These are phyloP conservation scores for Ustilago tritici DNA, from an alignment of 1,284 basidiomycete genomes.

Conservation along the genomic window DNA sequence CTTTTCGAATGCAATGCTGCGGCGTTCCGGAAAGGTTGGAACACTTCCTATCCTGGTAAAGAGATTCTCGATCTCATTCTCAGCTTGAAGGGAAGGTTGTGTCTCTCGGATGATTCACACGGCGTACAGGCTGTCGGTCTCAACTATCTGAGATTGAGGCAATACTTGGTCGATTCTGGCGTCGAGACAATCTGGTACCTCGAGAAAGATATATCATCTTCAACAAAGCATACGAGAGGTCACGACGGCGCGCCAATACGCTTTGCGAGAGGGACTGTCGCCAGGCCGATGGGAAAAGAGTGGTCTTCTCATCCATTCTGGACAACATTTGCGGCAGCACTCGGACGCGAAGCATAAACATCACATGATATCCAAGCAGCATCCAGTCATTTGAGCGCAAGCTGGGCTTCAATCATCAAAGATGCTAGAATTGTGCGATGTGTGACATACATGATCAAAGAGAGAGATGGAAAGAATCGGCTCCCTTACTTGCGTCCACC, in stretches of 20 bases:
- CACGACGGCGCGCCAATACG: slow-evolving; percentile 5
- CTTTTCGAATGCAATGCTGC: slow-evolving; percentile 94
- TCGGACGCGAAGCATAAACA: slow-evolving; percentile 12
- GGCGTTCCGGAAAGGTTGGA: slow-evolving; percentile 91
- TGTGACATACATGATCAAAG: slow-evolving; percentile 17
- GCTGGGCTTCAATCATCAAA: not conserved
- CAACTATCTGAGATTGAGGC: slow-evolving; percentile 79
- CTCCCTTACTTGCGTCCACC: slow-evolving; percentile 28
- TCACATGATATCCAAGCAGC: not conserved
- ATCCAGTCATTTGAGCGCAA: not conserved
- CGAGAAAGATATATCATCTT: slow-evolving; percentile 31
- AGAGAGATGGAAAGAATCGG: not conserved
- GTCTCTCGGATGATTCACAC: slow-evolving; percentile 95
- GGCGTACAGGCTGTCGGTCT: slow-evolving; percentile 87
- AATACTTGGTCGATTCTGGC: slow-evolving; percentile 77
- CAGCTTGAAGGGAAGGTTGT: slow-evolving; percentile 78
- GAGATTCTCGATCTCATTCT: slow-evolving; percentile 82
- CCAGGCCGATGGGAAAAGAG: slow-evolving; percentile 26
- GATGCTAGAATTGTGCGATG: slow-evolving; percentile 5
- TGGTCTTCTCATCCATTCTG: slow-evolving; percentile 42
- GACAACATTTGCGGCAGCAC: slow-evolving; percentile 17
- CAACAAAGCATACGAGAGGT: not conserved
- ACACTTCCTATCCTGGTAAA: slow-evolving; percentile 80
- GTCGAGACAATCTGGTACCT: slow-evolving; percentile 81
- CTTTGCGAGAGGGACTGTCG: slow-evolving; percentile 41